Evolutionary conservation across 2,329 filamentous ascomycete genomes (phyloP).

Genomic region (Ophiostoma sp.): DNA sequence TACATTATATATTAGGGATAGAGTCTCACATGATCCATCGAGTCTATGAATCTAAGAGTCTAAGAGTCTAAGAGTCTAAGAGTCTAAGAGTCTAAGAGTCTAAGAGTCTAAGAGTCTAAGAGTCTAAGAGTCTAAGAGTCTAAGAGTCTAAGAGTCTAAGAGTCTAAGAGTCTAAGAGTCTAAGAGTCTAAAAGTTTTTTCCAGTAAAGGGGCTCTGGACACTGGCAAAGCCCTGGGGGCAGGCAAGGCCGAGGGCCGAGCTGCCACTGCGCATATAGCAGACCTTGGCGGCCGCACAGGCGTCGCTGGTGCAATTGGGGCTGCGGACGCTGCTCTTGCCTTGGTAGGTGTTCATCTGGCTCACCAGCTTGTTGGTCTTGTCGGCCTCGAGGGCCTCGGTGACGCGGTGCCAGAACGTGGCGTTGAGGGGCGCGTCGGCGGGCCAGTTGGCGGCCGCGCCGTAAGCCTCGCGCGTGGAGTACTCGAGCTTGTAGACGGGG

Average conservation of each 20-base stretch:
- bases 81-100: neutral
- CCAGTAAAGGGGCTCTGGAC: slow-evolving; percentile 37
- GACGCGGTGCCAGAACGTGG: slow-evolving; percentile 42
- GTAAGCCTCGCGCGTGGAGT: slow-evolving; percentile 52
- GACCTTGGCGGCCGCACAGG: slow-evolving; percentile 48
- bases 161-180: neutral
- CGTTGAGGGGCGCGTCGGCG: slow-evolving; percentile 43
- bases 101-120: slow-evolving; percentile 29
- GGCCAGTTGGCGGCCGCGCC: slow-evolving; percentile 42
- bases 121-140: slow-evolving; percentile 28
- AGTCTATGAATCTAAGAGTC: neutral
- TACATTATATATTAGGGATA: no score
- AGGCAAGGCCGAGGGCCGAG: slow-evolving; percentile 45
- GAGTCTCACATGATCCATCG: no score
- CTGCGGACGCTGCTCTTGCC: slow-evolving; percentile 35
- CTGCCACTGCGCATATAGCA: slow-evolving; percentile 56
- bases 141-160: neutral
- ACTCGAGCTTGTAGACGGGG: slow-evolving; percentile 51
- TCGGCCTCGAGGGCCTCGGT: slow-evolving; percentile 37
- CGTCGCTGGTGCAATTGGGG: slow-evolving; percentile 33
- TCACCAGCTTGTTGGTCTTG: slow-evolving; percentile 38
- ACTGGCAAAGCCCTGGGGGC: slow-evolving; percentile 45
- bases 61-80: slow-evolving; percentile 29
- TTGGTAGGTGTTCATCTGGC: slow-evolving; percentile 37
- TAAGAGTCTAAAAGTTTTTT: slow-evolving; percentile 30